A percentile compares a stretch with the other conserved stretches of the same genome.
phyloP scores from a whole-genome alignment of 495 filamentous ascomycete genomes.

The Talaromyces borbonicus region DNA sequence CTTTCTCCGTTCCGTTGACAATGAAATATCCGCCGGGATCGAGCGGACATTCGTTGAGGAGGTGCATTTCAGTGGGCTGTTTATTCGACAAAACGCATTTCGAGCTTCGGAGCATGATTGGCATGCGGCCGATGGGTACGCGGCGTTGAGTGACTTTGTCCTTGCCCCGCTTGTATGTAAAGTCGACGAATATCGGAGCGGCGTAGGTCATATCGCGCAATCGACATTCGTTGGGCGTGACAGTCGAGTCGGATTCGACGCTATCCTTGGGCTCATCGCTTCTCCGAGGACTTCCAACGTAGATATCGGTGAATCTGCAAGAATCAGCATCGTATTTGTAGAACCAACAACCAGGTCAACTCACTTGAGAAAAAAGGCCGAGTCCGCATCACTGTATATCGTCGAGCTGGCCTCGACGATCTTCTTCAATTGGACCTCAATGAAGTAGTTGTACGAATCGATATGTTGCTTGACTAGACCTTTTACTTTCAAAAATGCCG shows the following conservation, averaged over 20 bases:
- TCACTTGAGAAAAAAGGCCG: slow-evolving; percentile 71
- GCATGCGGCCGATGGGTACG: slow-evolving; percentile 78
- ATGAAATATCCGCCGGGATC: slow-evolving; percentile 98
- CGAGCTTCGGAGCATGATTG: slow-evolving; percentile 92
- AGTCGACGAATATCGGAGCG: slow-evolving; percentile 82
- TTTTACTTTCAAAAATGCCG: slow-evolving; percentile 95
- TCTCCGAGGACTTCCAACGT: slow-evolving; percentile 67
- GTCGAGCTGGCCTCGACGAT: slow-evolving; percentile 82
- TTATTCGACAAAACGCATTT: slow-evolving; percentile 79
- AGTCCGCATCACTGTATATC: slow-evolving; percentile 80
- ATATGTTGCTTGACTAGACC: slow-evolving; percentile 95
- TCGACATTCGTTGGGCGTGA: slow-evolving; percentile 90
- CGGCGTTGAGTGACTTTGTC: slow-evolving; percentile 57
- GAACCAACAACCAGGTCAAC: slow-evolving; percentile 4
- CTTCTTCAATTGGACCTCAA: slow-evolving; percentile 89
- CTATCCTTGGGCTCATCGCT: slow-evolving; percentile 50
- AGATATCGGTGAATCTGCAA: slow-evolving; percentile 64
- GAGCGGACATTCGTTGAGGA: slow-evolving; percentile 84
- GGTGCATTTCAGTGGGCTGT: slow-evolving; percentile 71
- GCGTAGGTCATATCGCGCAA: slow-evolving; percentile 93
- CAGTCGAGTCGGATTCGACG: slow-evolving; percentile 44
- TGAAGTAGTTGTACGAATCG: slow-evolving; percentile 96
- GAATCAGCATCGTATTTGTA: neutral
- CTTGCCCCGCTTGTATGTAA: slow-evolving; percentile 71
- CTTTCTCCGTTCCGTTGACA: slow-evolving; percentile 94